A percentile compares a stretch with the other conserved stretches of the same genome.
Evolutionary conservation across 306 rosid genomes (phyloP).

Genomic region (Gleditsia sinensis): DNA sequence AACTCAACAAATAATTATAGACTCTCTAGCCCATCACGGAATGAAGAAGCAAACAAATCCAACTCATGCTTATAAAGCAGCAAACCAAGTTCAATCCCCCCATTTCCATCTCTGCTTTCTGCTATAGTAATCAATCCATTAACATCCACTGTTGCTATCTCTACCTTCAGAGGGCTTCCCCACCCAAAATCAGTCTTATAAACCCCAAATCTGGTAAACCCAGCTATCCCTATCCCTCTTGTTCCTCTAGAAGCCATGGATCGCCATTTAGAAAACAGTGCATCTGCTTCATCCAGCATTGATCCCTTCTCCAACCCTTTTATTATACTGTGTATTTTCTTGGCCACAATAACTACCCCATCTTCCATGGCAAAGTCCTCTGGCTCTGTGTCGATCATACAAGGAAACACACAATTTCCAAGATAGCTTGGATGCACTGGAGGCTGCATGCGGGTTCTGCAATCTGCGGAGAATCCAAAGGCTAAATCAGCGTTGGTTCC

Average conservation of each 20-base stretch:
- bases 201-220: conserved; percentile 48
- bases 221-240: conserved; percentile 30
- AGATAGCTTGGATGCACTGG: not conserved
- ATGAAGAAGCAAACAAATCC: not conserved
- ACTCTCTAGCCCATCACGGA: not conserved
- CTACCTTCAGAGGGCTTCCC: conserved; percentile 54
- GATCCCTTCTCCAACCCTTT: conserved; percentile 1
- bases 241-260: not conserved
- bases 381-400: not conserved
- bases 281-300: conserved; percentile 25
- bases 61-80: conserved; percentile 26
- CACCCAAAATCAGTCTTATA: conserved; percentile 53
- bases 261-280: not conserved
- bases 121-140: conserved; percentile 32
- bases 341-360: conserved; percentile 16
- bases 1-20: not conserved
- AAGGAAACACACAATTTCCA: not conserved
- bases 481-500: not conserved
- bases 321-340: not conserved
- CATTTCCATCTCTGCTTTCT: conserved; percentile 29
- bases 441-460: not conserved
- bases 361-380: conserved; percentile 13
- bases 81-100: conserved; percentile 36
- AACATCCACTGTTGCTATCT: conserved; percentile 31
- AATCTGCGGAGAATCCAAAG: conserved; percentile 2